These are phyloP conservation scores for Corrigiola litoralis DNA, from an alignment of 179 eudicot species.

Conservation along the genomic window DNA sequence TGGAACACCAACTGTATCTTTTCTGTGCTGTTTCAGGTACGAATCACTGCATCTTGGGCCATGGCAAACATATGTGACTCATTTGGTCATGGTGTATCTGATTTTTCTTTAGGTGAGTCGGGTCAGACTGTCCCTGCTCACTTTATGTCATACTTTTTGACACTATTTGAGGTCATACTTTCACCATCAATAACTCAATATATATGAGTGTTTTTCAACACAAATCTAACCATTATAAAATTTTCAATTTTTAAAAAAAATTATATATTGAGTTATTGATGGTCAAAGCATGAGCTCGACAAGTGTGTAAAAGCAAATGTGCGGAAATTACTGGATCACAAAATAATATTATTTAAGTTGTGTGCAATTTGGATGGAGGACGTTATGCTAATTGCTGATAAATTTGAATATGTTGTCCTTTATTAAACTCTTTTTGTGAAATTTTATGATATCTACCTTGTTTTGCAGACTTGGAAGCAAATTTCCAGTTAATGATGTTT, in stretches of 20 bases:
- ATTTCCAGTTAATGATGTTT: conserved; percentile 31
- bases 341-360: too few relatives aligned
- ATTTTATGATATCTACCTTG: neutral
- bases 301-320: too few relatives aligned
- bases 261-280: too few relatives aligned
- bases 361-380: too few relatives aligned
- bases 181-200: too few relatives aligned
- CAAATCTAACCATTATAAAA: too few relatives aligned
- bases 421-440: neutral
- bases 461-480: conserved; percentile 34
- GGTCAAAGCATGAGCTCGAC: too few relatives aligned
- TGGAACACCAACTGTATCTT: neutral
- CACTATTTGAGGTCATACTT: too few relatives aligned
- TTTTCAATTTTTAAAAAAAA: too few relatives aligned
- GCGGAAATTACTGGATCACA: too few relatives aligned
- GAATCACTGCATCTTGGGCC: conserved; percentile 96
- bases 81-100: conserved; percentile 51
- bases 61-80: conserved; percentile 91
- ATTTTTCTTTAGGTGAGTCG: conserved; percentile 30
- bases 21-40: conserved; percentile 49
- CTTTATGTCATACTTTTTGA: neutral
- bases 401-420: neutral
- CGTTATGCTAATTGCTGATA: neutral
- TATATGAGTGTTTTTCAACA: too few relatives aligned
- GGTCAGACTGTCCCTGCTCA: neutral